A percentile compares a stretch with the other conserved stretches of the same genome.
phyloP scores from a whole-genome alignment of 306 rosid species.

The Cicer yamashitae region DNA sequence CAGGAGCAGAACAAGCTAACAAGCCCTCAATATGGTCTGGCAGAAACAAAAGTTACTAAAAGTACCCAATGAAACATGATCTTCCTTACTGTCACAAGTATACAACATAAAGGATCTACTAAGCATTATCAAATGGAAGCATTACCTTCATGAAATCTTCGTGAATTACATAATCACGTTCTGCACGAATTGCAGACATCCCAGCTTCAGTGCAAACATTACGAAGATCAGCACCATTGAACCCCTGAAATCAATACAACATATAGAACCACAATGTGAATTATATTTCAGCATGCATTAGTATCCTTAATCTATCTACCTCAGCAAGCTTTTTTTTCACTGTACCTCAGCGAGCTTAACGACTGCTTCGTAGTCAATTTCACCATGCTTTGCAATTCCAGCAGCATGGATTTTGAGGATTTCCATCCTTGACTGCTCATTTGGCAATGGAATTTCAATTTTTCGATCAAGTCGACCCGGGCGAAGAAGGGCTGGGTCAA shows the following conservation, averaged over 20 bases:
- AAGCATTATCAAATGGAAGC: conserved; percentile 1
- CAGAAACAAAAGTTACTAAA: not conserved
- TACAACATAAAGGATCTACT: not conserved
- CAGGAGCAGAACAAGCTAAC: not conserved
- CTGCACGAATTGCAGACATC: conserved; percentile 33
- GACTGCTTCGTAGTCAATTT: conserved; percentile 42
- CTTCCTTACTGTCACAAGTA: not conserved
- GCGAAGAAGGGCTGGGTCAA: conserved; percentile 47
- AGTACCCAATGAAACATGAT: not conserved
- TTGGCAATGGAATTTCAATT: conserved; percentile 43
- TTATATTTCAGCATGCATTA: not conserved
- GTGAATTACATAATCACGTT: conserved; percentile 37
- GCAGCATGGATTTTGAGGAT: conserved; percentile 43
- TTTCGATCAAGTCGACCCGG: conserved; percentile 38
- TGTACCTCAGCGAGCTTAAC: conserved; percentile 44
- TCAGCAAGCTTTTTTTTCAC: conserved; percentile 13
- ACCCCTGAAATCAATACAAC: conserved; percentile 33
- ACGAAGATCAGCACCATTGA: conserved; percentile 48
- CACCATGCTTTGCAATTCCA: conserved; percentile 36
- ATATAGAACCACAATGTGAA: not conserved
- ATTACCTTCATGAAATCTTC: conserved; percentile 46
- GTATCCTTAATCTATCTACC: not conserved
- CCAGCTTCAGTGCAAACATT: conserved; percentile 49
- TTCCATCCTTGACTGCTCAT: conserved; percentile 40
- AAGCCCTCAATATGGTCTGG: not conserved